Evolutionary conservation across 106 monocot genomes (phyloP).

Genomic region (Acorus gramineus): DNA sequence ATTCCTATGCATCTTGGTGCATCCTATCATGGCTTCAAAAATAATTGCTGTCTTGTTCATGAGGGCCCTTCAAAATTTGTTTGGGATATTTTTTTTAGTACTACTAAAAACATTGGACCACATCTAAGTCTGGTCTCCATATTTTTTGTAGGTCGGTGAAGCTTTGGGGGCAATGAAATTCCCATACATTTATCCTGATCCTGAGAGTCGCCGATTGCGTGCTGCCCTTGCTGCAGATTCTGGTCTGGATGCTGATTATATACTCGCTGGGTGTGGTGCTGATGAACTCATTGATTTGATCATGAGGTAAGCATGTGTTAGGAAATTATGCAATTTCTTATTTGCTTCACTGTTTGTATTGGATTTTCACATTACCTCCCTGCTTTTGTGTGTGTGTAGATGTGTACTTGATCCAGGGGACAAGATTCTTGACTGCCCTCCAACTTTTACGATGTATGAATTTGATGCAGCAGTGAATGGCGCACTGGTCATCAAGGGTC

Average conservation of each 20-base stretch:
- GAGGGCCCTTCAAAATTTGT: too few species aligned
- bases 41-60: too few species aligned
- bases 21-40: too few species aligned
- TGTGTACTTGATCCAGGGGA: slow-evolving; percentile 98
- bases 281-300: slow-evolving; percentile 97
- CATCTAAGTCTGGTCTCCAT: background rate
- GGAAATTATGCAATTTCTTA: background rate
- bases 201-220: slow-evolving; percentile 77
- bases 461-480: slow-evolving; percentile 98
- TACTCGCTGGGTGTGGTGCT: slow-evolving; percentile 95
- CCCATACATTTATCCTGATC: slow-evolving; percentile 95
- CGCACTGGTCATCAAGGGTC: slow-evolving; percentile 86
- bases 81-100: background rate
- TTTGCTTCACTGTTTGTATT: slow-evolving; percentile 3
- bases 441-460: slow-evolving; percentile 99
- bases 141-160: slow-evolving; percentile 57
- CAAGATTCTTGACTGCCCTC: slow-evolving; percentile 94
- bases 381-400: slow-evolving; percentile 16
- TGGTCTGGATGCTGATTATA: slow-evolving; percentile 78
- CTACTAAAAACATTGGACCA: too few species aligned
- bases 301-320: slow-evolving; percentile 57
- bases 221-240: slow-evolving; percentile 92
- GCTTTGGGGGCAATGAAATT: slow-evolving; percentile 80
- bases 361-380: background rate
- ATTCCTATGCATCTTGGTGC: too few species aligned